Evolutionary conservation across 768 basidiomycete genomes (phyloP), one percentile per base, ranked within the genome.

Genomic region (Xanthoconium purpureum): DNA sequence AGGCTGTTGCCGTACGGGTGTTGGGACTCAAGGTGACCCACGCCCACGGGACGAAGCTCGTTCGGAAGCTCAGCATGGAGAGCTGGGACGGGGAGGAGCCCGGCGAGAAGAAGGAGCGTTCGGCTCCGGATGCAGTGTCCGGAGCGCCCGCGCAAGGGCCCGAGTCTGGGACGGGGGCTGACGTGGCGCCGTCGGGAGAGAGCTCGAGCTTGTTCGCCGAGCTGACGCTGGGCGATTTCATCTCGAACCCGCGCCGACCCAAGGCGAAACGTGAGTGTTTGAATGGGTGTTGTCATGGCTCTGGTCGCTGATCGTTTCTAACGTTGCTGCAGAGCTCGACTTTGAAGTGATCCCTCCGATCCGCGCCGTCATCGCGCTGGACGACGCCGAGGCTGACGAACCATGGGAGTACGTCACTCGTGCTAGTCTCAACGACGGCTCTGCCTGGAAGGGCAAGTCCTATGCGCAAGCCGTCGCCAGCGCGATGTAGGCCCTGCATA

Each of bases 381-480:
- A 71, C 15, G 70, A 71, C 37, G 50, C 40, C 1, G 70, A 71
- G 12, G 45, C 47, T 6, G 66, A 73, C 20, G 70, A 71, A 28
- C 59, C 66, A 20, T 71, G 70, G 70, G 71, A 71, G 36, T 72
- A 73, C 47, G 37, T 71, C 17, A 63, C 70, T 46, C 68, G 68
- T 28, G 57, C 70, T 10, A 65, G 67, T 44, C 11, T 70, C 33
- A 54, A 57, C 35, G 68, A 72, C 12, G 68, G 66, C 9, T 55
- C 66, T 42, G 49, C 60, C 43, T 70, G 69, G 69, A 66, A 63
- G 66, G 68, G 64, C 53, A 66, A 71, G 53, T 72, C 70, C 10
- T 71, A 71, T 44, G 70, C 70, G 14, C 68, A 71, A 47, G 70
- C 57, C 2, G 71, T 50, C 46, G 61, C 48, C 30, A 59, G 58